Conservation (phyloP, 371 early-diverging fungal species). For the Funneliformis caledonium region DNA sequence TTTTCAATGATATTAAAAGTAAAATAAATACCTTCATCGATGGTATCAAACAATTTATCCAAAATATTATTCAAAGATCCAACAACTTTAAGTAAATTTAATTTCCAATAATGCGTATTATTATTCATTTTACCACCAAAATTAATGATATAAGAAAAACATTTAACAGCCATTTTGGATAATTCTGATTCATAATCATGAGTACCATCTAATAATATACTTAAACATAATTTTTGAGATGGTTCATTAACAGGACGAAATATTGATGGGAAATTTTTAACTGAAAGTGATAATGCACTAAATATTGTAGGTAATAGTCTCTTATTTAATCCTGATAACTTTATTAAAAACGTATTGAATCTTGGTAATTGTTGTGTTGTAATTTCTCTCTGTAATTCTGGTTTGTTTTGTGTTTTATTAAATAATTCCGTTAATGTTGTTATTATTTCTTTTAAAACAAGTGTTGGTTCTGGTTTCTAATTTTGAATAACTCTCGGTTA, state of each 20-base stretch:
- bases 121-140: constrained; percentile 54
- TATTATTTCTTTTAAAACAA: constrained; percentile 53
- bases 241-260: constrained; percentile 59
- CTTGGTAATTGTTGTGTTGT: constrained; percentile 58
- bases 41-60: constrained; percentile 57
- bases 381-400: constrained; percentile 65
- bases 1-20: not conserved
- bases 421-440: constrained; percentile 55
- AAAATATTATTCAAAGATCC: constrained; percentile 58
- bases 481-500: not conserved
- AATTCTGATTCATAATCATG: constrained; percentile 46
- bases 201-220: constrained; percentile 54
- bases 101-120: constrained; percentile 56
- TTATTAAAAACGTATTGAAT: constrained; percentile 56
- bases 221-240: constrained; percentile 56
- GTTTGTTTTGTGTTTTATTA: constrained; percentile 54
- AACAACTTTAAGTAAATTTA: constrained; percentile 51
- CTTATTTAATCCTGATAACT: constrained; percentile 50
- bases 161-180: constrained; percentile 50
- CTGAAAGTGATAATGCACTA: constrained; percentile 54
- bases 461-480: constrained; percentile 55
- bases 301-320: constrained; percentile 58
- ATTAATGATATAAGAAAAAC: constrained; percentile 52
- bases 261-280: constrained; percentile 58
- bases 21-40: constrained; percentile 61